phyloP scores from a whole-genome alignment of 441 rosid species.

The Eutrema salsugineum region DNA sequence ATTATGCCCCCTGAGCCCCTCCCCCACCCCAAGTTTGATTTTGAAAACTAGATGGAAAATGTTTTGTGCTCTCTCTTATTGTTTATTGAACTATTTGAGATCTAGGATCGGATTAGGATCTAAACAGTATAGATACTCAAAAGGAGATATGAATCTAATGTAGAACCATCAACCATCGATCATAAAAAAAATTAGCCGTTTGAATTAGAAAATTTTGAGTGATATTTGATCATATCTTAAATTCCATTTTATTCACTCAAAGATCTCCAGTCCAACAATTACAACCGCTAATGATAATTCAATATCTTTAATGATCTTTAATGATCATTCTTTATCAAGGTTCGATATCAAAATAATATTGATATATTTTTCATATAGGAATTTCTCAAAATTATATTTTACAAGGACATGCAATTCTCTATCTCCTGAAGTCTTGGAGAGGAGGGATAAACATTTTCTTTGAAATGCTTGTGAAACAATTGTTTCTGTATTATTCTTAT shows the following conservation, averaged over 20 bases:
- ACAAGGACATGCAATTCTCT: too few relatives aligned
- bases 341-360: too few relatives aligned
- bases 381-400: neutral
- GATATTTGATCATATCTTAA: neutral
- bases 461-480: neutral
- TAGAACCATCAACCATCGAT: neutral
- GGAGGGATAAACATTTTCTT: neutral
- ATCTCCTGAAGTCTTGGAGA: too few relatives aligned
- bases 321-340: too few relatives aligned
- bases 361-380: neutral
- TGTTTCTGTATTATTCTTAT: neutral
- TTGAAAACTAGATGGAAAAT: neutral
- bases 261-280: too few relatives aligned
- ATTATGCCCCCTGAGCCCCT: neutral
- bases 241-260: too few relatives aligned
- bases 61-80: neutral
- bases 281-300: too few relatives aligned
- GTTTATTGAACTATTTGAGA: too few relatives aligned
- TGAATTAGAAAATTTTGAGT: neutral
- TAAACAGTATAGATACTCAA: too few relatives aligned
- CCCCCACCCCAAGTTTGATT: neutral
- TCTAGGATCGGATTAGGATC: too few relatives aligned
- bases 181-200: too few relatives aligned
- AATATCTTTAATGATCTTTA: too few relatives aligned
- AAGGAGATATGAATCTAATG: neutral